phyloP scores from a whole-genome alignment of 345 rosid species.

The Eucalyptus victrix region DNA sequence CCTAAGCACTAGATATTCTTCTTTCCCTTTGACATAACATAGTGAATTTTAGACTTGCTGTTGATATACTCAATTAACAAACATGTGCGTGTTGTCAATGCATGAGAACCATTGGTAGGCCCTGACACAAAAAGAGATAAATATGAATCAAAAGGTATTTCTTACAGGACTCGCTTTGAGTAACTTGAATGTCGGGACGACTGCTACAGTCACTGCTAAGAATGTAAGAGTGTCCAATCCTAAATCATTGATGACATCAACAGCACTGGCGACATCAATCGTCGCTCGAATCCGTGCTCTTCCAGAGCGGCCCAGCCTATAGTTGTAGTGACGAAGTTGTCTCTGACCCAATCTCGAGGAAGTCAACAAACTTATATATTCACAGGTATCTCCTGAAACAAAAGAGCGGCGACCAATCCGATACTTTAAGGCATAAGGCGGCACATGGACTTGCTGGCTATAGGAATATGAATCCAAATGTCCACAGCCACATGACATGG shows the following conservation, averaged over 20 bases:
- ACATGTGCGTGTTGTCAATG: not conserved
- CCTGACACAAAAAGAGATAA: not conserved
- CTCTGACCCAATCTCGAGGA: constrained; percentile 10
- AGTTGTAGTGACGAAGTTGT: constrained; percentile 12
- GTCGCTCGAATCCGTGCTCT: constrained; percentile 30
- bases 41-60: not conserved
- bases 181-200: constrained; percentile 81
- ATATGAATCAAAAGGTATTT: not conserved
- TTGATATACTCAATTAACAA: not conserved
- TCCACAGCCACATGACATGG: constrained; percentile 13
- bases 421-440: constrained; percentile 4
- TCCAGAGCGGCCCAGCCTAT: constrained; percentile 11
- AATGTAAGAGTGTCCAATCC: constrained; percentile 93
- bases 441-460: constrained; percentile 3
- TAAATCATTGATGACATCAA: constrained; percentile 91
- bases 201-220: constrained; percentile 79
- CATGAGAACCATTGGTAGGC: not conserved
- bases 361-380: constrained; percentile 7
- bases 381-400: constrained; percentile 9
- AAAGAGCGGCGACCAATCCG: constrained; percentile 13
- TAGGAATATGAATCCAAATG: constrained; percentile 1
- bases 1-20: not conserved
- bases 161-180: constrained; percentile 92
- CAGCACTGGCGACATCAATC: constrained; percentile 64
- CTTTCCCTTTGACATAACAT: not conserved